A percentile compares a stretch with the other conserved stretches of the same genome.
These are phyloP conservation scores for Hyphopichia pseudoburtonii DNA, from an alignment of 1,139 yeast genomes.

Conservation along the genomic window DNA sequence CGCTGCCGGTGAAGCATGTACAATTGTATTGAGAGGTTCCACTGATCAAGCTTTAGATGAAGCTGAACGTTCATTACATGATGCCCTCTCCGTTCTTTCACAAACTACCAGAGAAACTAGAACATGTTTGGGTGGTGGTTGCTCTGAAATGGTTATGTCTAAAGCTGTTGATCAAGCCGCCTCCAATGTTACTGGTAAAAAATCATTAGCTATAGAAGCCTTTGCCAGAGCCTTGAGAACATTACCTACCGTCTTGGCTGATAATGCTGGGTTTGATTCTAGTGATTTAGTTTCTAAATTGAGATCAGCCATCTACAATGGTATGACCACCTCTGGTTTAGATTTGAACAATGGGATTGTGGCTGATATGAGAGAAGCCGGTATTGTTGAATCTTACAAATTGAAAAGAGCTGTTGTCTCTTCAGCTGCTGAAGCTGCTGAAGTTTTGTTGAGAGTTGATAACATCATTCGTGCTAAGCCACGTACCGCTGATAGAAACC, in stretches of 20 bases:
- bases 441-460: conserved; percentile 90
- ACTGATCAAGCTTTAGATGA: conserved; percentile 95
- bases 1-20: conserved; percentile 95
- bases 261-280: conserved; percentile 96
- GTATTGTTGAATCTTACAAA: conserved; percentile 89
- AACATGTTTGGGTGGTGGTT: conserved; percentile 96
- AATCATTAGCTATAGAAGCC: conserved; percentile 90
- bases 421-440: conserved; percentile 96
- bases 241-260: conserved; percentile 92
- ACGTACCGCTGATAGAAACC: conserved; percentile 88
- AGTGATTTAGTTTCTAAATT: conserved; percentile 88
- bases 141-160: conserved; percentile 97
- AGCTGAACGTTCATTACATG: conserved; percentile 96
- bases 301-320: conserved; percentile 90
- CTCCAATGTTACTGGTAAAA: conserved; percentile 90
- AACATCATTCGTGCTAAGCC: conserved; percentile 96
- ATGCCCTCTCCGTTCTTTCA: conserved; percentile 90
- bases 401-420: conserved; percentile 93
- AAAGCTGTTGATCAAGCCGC: conserved; percentile 96
- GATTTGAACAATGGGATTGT: conserved; percentile 81
- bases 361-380: conserved; percentile 93
- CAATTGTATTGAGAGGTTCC: conserved; percentile 94
- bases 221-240: conserved; percentile 94
- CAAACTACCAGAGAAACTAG: conserved; percentile 95
- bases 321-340: conserved; percentile 87